Percentiles rank a stretch among this genome's conserved stretches.
phyloP scores from a whole-genome alignment of 352 stramenopile species.

The Pythium aquatile region DNA sequence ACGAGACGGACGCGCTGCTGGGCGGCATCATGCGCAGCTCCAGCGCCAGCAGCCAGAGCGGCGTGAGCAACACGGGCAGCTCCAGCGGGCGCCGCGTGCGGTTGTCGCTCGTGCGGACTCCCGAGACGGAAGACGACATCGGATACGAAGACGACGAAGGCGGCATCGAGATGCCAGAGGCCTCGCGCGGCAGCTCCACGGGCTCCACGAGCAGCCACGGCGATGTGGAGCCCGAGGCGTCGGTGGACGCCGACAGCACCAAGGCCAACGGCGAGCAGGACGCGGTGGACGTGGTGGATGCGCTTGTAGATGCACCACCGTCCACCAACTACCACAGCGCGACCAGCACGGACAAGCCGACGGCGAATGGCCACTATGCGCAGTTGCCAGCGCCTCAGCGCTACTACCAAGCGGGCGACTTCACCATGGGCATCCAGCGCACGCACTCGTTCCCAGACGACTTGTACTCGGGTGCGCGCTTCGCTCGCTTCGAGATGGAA shows the following conservation, averaged over 20 bases:
- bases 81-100: slow-evolving; percentile 18
- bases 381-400: slow-evolving; percentile 7
- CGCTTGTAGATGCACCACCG: not conserved
- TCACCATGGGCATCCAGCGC: slow-evolving; percentile 42
- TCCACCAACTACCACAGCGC: not conserved
- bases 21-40: slow-evolving; percentile 22
- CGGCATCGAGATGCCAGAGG: slow-evolving; percentile 15
- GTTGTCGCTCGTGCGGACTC: slow-evolving; percentile 13
- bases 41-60: slow-evolving; percentile 11
- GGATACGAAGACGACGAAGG: not conserved
- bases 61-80: slow-evolving; percentile 7
- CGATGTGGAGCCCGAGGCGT: slow-evolving; percentile 24
- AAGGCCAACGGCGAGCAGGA: not conserved
- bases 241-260: not conserved
- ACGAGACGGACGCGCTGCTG: slow-evolving; percentile 50
- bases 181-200: slow-evolving; percentile 19
- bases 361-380: not conserved
- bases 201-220: slow-evolving; percentile 17
- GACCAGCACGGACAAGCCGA: not conserved
- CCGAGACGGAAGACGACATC: slow-evolving; percentile 9
- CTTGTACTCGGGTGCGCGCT: slow-evolving; percentile 67
- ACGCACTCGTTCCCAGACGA: slow-evolving; percentile 82
- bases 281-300: not conserved
- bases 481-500: slow-evolving; percentile 79
- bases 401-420: slow-evolving; percentile 34